Base-by-base conservation (phyloP, 345 rosid species). In the Populus ilicifolia region DNA sequence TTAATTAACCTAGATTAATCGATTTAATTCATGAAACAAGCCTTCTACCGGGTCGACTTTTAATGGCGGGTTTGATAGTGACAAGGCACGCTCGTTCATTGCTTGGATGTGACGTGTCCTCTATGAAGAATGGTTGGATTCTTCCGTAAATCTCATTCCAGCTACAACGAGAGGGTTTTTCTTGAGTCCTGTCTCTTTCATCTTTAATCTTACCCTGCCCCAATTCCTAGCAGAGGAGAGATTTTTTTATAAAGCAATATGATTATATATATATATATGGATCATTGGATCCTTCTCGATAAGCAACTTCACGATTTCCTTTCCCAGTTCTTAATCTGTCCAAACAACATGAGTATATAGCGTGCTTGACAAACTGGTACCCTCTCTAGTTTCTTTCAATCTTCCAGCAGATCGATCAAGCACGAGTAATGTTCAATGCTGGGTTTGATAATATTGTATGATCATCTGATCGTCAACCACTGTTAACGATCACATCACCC, bases 111-210 rank as follows among this genome's bases (percentile, higher is more conserved):
- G 86, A 81, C 69, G 68, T 83, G 71, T 89, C 93, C 69, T 84
- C 89, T 21, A 77, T 81, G 27, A 84, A 84, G 80, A 93, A 93
- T 36, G 85, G 80, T 3, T 84, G 87, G 69, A 88, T 84, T 79
- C 39, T 86, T 79, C 79, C 77, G 65, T 86, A 84, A 73, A 91
- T 85, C 86, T 91, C 96, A 70, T 90, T 89, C 93, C 96, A 93
- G 77, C 96, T 89, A 77, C 91, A 91, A 8, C 94, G 92, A 1
- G 92, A 1, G 93, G 93, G 68, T 81, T 90, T 88, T 90, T 90
- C 81, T 21, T 89, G 81, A 89, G 38, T 14, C 93, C 87, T 54
- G 87, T 71, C 80, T 87, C 89, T 80, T 85, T 87, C 89, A 89
- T 88, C 82, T 86, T 90, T 59, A 70, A 33, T 71, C 96, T 90